phyloP scores from a whole-genome alignment of 495 filamentous ascomycete genomes.

The Lasiosphaeria ovina region DNA sequence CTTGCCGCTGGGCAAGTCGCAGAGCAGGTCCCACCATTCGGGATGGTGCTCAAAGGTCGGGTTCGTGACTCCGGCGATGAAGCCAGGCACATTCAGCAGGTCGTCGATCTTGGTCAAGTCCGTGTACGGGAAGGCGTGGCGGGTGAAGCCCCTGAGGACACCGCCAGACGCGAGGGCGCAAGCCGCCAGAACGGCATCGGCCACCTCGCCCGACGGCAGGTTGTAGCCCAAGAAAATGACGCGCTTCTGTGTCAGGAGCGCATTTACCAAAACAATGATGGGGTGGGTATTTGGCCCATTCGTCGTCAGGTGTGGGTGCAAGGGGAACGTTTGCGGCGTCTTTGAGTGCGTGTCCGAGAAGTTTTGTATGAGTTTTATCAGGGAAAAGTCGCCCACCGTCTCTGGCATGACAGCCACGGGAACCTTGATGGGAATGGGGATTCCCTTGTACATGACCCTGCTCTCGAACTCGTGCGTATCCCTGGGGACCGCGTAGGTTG shows the following conservation, averaged over 20 bases:
- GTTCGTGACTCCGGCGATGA: constrained; percentile 97
- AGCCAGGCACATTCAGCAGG: constrained; percentile 89
- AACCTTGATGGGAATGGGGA: constrained; percentile 94
- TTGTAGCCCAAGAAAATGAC: constrained; percentile 96
- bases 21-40: constrained; percentile 98
- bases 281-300: constrained; percentile 77
- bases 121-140: constrained; percentile 98
- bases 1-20: constrained; percentile 84
- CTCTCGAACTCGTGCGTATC: constrained; percentile 98
- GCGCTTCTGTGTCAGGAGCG: constrained; percentile 91
- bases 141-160: constrained; percentile 87
- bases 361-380: constrained; percentile 94
- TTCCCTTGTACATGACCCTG: constrained; percentile 88
- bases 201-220: constrained; percentile 88
- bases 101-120: constrained; percentile 98
- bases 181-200: constrained; percentile 89
- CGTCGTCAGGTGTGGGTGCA: constrained; percentile 91
- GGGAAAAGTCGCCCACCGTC: constrained; percentile 94
- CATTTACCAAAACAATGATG: constrained; percentile 74
- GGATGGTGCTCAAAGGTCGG: constrained; percentile 91
- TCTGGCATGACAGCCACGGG: constrained; percentile 90
- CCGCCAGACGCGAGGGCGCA: constrained; percentile 95
- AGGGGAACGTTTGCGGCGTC: constrained; percentile 78
- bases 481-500: constrained; percentile 66
- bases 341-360: constrained; percentile 80